Evolutionary conservation across 306 rosid genomes (phyloP), one percentile per base, ranked within the genome.

Genomic region (Castanea sativa): DNA sequence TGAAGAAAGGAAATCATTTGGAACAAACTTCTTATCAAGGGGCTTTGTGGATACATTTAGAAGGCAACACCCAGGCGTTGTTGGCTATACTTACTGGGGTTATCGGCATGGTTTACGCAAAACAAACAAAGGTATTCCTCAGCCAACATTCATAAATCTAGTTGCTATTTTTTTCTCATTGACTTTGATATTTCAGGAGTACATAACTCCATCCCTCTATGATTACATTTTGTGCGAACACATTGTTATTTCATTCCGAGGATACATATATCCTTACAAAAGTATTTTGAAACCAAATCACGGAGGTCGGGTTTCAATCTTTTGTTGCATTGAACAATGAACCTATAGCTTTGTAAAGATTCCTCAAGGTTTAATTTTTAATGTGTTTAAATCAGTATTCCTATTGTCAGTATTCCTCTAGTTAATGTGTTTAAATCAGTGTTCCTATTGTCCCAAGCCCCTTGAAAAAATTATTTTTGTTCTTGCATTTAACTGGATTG

Each of bases 31-130:
- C 75, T 80, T 94, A 71, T 85, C 97, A 6, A 91, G 61, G 55
- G 97, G 99, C 79, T 88, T 92, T 79, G 93, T 94, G 71, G 97
- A 94, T 84, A 92, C 97, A 78, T 94, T 90, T 76, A 86, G 99
- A 81, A 88, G 79, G 81, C 97, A 92, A 78, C 97, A 94, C 79
- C 97, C 99, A 21, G 89, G 88, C 65, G 95, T 84, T 67, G 88
- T 94, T 74, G 99, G 99, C 76, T 94, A 92, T 80, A 94, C 99
- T 14, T 94, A 92, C 73, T 94, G 99, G 99, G 99, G 99, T 75
- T 92, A 88, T 74, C 86, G 97, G 69, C 97, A 94, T 59, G 95
- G 95, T 23, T 90, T 59, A 14, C 97, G 99, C 80, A 94, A 91
- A 88, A 64, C 72, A 67, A 94, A 94, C 88, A 85, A 57, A 90